Conservation (phyloP, 352 stramenopile genomes). For the Pythium sp. region DNA sequence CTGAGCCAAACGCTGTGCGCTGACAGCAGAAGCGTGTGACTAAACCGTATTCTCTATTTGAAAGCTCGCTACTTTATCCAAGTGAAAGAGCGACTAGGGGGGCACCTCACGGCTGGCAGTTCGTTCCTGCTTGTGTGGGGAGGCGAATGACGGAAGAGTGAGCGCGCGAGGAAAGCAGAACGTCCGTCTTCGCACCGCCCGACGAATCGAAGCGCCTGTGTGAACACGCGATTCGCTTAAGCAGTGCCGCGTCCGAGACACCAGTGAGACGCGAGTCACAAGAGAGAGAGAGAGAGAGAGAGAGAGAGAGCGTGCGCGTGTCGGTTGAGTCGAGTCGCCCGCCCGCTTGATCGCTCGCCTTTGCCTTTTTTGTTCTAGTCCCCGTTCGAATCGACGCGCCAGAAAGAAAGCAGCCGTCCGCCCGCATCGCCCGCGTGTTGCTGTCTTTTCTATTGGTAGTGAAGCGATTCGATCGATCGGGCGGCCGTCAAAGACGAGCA, state of each 20-base stretch:
- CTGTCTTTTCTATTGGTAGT: background rate
- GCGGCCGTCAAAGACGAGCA: background rate
- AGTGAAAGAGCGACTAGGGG: background rate
- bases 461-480: background rate
- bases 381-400: constrained; percentile 1
- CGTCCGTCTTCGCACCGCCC: background rate
- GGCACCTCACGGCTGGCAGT: background rate
- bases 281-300: background rate
- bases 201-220: background rate
- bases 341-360: background rate
- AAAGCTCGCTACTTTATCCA: background rate
- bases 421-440: background rate
- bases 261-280: background rate
- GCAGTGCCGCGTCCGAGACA: background rate
- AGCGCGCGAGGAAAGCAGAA: constrained; percentile 5
- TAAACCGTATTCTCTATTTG: background rate
- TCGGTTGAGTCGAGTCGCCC: background rate
- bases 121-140: constrained; percentile 11
- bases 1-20: background rate
- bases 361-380: background rate
- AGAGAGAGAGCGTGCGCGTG: background rate
- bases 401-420: background rate
- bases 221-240: background rate
- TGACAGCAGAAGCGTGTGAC: background rate
- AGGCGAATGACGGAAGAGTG: constrained; percentile 14